These are phyloP conservation scores for Ehretia macrophylla DNA, from an alignment of 257 asterid species.

Conservation along the genomic window DNA sequence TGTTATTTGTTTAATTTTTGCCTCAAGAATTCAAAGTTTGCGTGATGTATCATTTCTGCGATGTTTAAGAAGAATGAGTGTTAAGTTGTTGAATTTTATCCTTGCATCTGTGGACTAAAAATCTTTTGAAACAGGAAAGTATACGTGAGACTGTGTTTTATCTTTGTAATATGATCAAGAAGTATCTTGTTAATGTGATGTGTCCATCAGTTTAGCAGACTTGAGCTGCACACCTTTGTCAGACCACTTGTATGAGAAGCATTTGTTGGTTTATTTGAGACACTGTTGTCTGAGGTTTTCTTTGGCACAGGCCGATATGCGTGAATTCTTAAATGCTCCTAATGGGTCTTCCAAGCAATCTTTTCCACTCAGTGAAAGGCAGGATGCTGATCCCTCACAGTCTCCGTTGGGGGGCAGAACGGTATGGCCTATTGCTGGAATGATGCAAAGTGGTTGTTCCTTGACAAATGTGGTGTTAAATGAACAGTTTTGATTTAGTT, in stretches of 20 bases:
- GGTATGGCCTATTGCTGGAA: conserved; percentile 42
- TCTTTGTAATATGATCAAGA: too few species aligned
- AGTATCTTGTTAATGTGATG: too few species aligned
- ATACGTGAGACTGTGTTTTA: too few species aligned
- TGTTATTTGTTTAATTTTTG: too few species aligned
- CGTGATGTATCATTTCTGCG: too few species aligned
- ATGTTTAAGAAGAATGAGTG: too few species aligned
- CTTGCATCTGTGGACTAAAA: too few species aligned
- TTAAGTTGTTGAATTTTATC: too few species aligned
- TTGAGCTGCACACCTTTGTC: too few species aligned
- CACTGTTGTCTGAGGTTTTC: conserved; percentile 11
- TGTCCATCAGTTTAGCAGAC: too few species aligned
- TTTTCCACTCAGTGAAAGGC: conserved; percentile 52
- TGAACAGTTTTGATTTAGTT: conserved; percentile 8
- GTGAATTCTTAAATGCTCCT: conserved; percentile 86
- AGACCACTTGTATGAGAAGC: neutral
- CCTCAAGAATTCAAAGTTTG: too few species aligned
- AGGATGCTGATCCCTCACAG: conserved; percentile 63
- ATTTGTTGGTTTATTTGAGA: neutral
- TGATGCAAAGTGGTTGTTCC: neutral
- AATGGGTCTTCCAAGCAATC: conserved; percentile 64
- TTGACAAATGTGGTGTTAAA: conserved; percentile 18
- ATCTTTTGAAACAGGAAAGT: too few species aligned
- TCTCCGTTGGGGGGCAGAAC: conserved; percentile 93
- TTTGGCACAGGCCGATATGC: conserved; percentile 74